Conservation (phyloP, 305 asterid species). For the Fraxinus ornus region DNA sequence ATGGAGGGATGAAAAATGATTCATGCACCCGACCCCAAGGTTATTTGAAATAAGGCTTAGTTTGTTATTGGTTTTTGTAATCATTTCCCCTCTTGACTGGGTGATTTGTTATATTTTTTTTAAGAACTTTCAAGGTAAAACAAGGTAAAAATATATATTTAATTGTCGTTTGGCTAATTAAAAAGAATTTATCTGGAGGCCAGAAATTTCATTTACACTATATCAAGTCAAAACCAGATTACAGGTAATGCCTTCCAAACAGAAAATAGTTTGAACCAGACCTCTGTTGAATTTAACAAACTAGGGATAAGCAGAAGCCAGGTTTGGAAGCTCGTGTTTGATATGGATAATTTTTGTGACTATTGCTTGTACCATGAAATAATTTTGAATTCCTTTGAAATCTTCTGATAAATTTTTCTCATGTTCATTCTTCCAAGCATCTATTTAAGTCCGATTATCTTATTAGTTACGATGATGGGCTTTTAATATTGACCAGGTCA, state of each 20-base stretch:
- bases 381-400: not conserved
- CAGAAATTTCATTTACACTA: not conserved
- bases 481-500: conserved; percentile 54
- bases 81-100: not conserved
- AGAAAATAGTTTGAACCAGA: conserved; percentile 3
- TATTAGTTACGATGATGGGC: conserved; percentile 16
- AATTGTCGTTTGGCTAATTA: not conserved
- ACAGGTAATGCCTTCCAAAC: not conserved
- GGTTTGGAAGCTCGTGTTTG: not conserved
- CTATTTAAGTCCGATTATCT: not conserved
- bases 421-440: not conserved
- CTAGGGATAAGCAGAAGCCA: not conserved
- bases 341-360: not conserved
- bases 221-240: conserved; percentile 9
- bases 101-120: not conserved
- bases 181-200: not conserved
- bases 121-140: not conserved
- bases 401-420: conserved; percentile 3
- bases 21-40: not conserved
- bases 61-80: not conserved
- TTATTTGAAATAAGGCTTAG: not conserved
- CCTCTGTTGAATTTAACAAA: not conserved
- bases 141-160: not conserved
- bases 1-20: not conserved
- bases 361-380: not conserved